Base-by-base conservation (phyloP, 1,139 yeast genomes). In the Meyerozyma athensensis region DNA sequence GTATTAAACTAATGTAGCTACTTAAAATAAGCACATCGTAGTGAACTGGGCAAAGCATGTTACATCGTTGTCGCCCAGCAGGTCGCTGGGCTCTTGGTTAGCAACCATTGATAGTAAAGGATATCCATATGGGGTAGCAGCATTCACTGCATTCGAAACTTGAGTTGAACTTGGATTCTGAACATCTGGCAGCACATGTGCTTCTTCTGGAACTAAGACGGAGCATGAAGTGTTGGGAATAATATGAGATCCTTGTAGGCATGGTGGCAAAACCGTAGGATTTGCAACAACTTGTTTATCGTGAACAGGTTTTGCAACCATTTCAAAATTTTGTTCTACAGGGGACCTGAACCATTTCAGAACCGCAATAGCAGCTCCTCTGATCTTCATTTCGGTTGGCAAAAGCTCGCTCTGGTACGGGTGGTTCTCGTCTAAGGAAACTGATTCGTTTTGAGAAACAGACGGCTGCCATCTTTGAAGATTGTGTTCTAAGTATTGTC, bases 391-490 rank as follows among this genome's bases (percentile, higher is more conserved):
- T 8, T 9, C 13, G 14, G 7, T 12, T 5, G 13, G 8, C 7
- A 17, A 17, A 7, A 12, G 9, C 5, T 24, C 28, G 12, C 17
- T 13, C 8, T 28, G 32, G 20, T 28, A 28, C 10, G 32, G 32
- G 18, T 28, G 32, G 12, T 7, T 6, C 18, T 20, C 32, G 10
- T 28, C 32, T 16, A 28, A 20, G 12, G 32, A 10, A 9, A 12
- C 8, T 2, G 20, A 10, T 16, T 14, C 20, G 18, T 28, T 28
- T 28, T 28, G 32, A 13, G 32, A 28, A 7, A 7, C 32, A 4
- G 19, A 5, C 12, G 32, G 32, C 12, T 18, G 19, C 32, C 32
- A 28, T n/a, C 32, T 19, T 17, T 28, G 19, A 7, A 28, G 32
- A 20, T 28, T 28, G 19, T 17, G 18, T 18, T 28, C 32, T 7